These are phyloP conservation scores for Aspergillus sp. DNA, from an alignment of 2,329 filamentous ascomycete genomes.

Conservation along the genomic window DNA sequence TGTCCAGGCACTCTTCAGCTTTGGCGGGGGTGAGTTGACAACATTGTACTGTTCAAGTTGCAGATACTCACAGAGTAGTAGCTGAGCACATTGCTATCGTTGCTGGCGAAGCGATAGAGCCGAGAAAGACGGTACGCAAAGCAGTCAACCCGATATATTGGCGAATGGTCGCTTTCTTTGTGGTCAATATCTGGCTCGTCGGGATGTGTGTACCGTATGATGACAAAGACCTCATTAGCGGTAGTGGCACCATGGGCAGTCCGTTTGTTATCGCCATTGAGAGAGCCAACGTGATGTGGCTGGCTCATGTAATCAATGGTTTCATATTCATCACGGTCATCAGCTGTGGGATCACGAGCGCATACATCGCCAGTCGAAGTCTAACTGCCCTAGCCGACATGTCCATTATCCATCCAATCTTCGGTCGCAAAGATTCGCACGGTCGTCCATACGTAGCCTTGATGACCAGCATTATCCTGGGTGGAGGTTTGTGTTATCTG, in stretches of 20 bases:
- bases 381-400: constrained; percentile 25
- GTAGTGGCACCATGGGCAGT: constrained; percentile 22
- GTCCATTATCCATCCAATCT: constrained; percentile 15
- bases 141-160: constrained; percentile 26
- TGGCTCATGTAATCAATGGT: constrained; percentile 25
- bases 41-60: neutral
- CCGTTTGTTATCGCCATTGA: constrained; percentile 24
- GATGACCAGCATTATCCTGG: constrained; percentile 18
- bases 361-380: constrained; percentile 27
- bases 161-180: constrained; percentile 29
- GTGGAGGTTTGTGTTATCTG: constrained; percentile 27
- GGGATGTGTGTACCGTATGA: constrained; percentile 28
- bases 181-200: constrained; percentile 29
- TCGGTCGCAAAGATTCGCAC: constrained; percentile 14
- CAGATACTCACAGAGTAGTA: constrained; percentile 2
- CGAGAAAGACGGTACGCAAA: constrained; percentile 22
- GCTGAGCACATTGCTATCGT: constrained; percentile 28
- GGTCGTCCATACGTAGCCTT: constrained; percentile 25
- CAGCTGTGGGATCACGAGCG: constrained; percentile 27
- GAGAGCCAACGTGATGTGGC: constrained; percentile 21
- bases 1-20: constrained; percentile 28
- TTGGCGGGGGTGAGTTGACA: constrained; percentile 17
- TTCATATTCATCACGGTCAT: constrained; percentile 30
- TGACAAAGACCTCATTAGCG: constrained; percentile 20
- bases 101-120: constrained; percentile 24